Conservation (phyloP, 345 rosid genomes). For the Linum usitatissimum region DNA sequence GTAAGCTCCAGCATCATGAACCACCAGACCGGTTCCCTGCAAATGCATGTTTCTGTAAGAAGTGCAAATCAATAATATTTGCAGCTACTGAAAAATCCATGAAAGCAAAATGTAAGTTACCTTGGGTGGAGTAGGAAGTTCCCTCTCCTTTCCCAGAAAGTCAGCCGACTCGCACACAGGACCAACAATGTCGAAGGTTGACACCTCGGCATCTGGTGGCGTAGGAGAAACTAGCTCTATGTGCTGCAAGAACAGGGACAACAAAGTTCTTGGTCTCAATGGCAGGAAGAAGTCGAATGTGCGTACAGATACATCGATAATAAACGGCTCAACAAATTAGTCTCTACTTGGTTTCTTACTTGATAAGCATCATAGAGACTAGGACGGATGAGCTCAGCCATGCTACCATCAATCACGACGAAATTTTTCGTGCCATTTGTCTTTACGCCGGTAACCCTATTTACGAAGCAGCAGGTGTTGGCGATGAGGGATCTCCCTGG, state of each 20-base stretch:
- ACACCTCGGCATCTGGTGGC: conserved; percentile 41
- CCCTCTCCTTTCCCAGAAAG: conserved; percentile 91
- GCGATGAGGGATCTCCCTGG: conserved; percentile 97
- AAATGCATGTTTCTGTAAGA: conserved; percentile 17
- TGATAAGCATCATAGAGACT: conserved; percentile 97
- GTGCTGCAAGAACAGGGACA: conserved; percentile 43
- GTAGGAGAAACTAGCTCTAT: conserved; percentile 87
- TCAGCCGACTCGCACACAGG: conserved; percentile 99
- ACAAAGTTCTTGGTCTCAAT: neutral
- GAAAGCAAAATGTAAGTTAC: conserved; percentile 18
- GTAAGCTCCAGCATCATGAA: conserved; percentile 97
- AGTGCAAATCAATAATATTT: neutral
- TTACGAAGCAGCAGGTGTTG: conserved; percentile 87
- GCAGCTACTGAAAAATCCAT: neutral
- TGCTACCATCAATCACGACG: conserved; percentile 92
- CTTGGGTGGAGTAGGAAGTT: conserved; percentile 82
- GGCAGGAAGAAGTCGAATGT: neutral
- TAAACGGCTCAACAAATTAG: neutral
- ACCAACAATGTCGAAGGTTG: conserved; percentile 87
- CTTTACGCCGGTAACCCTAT: conserved; percentile 88
- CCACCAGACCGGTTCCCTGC: conserved; percentile 91
- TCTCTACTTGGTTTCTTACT: conserved; percentile 27
- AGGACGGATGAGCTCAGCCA: conserved; percentile 97
- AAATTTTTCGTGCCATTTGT: conserved; percentile 91
- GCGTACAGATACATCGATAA: neutral